A percentile compares a stretch with the other conserved stretches of the same genome.
These are phyloP conservation scores for Jacaranda mimosifolia DNA, from an alignment of 257 asterid species.

Conservation along the genomic window DNA sequence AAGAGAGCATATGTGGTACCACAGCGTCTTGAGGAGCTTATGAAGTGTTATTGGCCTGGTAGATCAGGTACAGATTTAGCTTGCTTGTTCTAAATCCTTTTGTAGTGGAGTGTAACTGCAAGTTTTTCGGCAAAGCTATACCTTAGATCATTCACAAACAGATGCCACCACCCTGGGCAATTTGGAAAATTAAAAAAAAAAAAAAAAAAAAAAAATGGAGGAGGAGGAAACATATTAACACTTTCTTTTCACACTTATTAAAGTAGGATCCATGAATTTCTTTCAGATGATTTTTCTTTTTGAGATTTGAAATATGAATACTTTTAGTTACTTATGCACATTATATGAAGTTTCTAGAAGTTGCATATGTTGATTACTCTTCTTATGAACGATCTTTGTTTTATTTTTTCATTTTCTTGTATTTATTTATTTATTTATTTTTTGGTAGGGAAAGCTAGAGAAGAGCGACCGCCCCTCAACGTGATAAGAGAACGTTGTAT, in stretches of 20 bases:
- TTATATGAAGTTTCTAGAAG: neutral
- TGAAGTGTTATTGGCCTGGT: constrained; percentile 94
- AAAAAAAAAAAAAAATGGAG: too few species aligned
- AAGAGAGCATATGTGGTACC: constrained; percentile 96
- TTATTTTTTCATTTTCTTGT: neutral
- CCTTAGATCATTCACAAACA: constrained; percentile 16
- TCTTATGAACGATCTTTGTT: neutral
- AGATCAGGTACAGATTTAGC: constrained; percentile 61
- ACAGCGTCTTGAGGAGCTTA: constrained; percentile 85
- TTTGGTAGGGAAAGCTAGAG: constrained; percentile 68
- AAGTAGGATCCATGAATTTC: neutral
- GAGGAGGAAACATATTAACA: neutral
- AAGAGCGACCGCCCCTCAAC: constrained; percentile 65
- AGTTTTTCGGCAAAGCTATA: too few species aligned
- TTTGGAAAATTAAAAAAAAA: neutral
- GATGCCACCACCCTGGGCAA: neutral
- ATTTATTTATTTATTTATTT: constrained; percentile 17
- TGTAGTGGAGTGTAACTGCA: neutral
- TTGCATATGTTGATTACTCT: constrained; percentile 12
- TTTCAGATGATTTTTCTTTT: constrained; percentile 4
- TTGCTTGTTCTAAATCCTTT: constrained; percentile 9
- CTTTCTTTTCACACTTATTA: constrained; percentile 2
- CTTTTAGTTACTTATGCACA: too few species aligned
- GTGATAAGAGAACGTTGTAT: constrained; percentile 78
- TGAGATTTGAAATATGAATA: neutral